Base-by-base conservation (phyloP, 1,139 yeast species). In the Kodamaea ohmeri region DNA sequence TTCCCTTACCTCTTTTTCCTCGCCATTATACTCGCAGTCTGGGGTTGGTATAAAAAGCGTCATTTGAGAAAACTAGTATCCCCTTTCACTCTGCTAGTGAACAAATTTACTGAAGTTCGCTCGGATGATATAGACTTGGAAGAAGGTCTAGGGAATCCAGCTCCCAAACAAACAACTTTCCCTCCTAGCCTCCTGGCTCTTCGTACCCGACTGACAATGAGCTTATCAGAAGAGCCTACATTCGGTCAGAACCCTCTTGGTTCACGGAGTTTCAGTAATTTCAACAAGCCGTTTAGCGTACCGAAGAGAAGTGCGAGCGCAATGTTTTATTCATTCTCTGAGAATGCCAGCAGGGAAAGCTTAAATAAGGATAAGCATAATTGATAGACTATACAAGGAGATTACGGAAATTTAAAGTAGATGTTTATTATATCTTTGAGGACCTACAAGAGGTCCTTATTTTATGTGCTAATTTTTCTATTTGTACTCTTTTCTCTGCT, bases 141-240 rank as follows among this genome's bases (percentile, higher is more conserved):
- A 20, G 42, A 39, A 21, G 42, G 42, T 2, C 26, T 39, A 29
- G 33, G 30, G 2, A 32, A 28, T n/a, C 32, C 31, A 6, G 32
- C 32, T 5, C 12, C 34, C 11, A 14, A 11, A 8, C 34, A 17
- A 19, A 15, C 34, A 3, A 5, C 25, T 14, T 13, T 19, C 12
- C 34, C 34, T 6, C 35, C 29, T 3, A 12, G 16, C n/a, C 29
- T 38, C 3, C 41, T 38, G 41, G 68, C 63, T 12, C 55, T 71
- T 16, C 51, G 76, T 32, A 71, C 76, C 0, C 48, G 76, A 41
- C 71, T 72, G 42, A 56, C 63, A 3, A 60, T 67, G 20, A 68
- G 59, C 29, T 58, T 71, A 39, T 48, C 52, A 20, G 68, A 59
- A 8, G 40, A 35, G 13, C 49, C 50, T 8, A 20, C 13, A 51